Evolutionary conservation across 495 filamentous ascomycete species (phyloP), one percentile per base, ranked within the genome.

Genomic region (Thozetella sp.): DNA sequence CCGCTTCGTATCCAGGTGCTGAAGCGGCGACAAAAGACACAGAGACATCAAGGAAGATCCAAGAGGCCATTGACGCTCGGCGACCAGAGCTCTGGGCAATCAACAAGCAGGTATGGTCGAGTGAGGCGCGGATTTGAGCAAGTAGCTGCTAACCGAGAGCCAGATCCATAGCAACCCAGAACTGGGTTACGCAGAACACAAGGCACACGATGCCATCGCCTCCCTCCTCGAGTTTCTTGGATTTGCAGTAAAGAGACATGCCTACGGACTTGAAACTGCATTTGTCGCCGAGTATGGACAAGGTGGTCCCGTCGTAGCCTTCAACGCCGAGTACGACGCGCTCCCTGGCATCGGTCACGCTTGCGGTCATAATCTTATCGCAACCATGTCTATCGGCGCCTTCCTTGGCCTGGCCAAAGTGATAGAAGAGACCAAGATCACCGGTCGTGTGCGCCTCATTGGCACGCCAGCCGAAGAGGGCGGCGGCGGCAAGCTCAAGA

Each of bases 381-480:
- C 83, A 0, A 85, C 78, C 0, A 76, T 75, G 20, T 85, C 83
- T 15, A 64, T 87, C 3, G 75, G 77, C 0, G 82, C 74, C 0
- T 83, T 81, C 24, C 66, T 88, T 15, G 82, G 79, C 2, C 65
- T 82, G 0, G 82, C 77, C 0, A 67, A 74, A 20, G 66, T 76
- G 2, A 60, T 88, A 19, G 72, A 74, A 45, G 58, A 77, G 24
- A 76, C 72, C 27, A 65, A 66, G 11, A 60, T 82, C 4, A 74
- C 73, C 0, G 84, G 86, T 2, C 77, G 79, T 25, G 66, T 84
- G 0, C 72, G 82, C 25, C 63, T 89, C 15, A 73, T 88, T 19
- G 86, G 86, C 1, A 88, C 86, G 0, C 86, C 86, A 3, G 86
- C 83, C 0, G 86, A 89, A 66, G 86, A 89, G 60, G 80, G 62